Conservation (phyloP, 179 eudicot genomes). For the Amaranthus tricolor region DNA sequence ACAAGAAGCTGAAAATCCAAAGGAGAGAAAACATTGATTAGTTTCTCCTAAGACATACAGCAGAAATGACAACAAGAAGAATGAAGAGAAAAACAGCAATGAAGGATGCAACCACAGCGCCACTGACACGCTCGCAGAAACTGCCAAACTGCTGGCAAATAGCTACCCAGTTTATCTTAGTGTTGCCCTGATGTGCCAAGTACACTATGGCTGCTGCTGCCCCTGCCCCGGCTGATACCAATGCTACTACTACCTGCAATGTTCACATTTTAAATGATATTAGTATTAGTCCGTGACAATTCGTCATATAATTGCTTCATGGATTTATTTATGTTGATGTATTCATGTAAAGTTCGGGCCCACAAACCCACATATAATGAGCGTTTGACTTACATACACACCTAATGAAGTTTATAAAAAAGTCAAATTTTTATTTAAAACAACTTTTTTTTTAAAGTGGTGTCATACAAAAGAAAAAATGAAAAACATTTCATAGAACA, state of each 20-base stretch:
- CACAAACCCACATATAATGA: too few relatives aligned
- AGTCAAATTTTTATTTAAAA: too few relatives aligned
- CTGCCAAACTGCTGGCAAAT: conserved; percentile 86
- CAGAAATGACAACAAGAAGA: conserved; percentile 61
- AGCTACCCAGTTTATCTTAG: conserved; percentile 72
- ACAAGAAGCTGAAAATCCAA: too few relatives aligned
- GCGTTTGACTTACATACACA: too few relatives aligned
- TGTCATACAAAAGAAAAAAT: too few relatives aligned
- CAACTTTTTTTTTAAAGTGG: too few relatives aligned
- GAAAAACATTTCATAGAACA: too few relatives aligned
- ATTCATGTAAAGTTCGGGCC: too few relatives aligned
- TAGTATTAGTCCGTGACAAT: neutral
- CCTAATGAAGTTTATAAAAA: too few relatives aligned
- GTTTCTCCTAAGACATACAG: conserved; percentile 51
- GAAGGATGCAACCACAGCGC: conserved; percentile 97
- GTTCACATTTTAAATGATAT: neutral
- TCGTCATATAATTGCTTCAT: too few relatives aligned
- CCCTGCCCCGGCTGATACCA: conserved; percentile 66
- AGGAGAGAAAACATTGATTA: conserved; percentile 24
- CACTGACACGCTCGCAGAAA: conserved; percentile 78
- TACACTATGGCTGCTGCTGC: conserved; percentile 93
- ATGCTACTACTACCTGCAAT: conserved; percentile 49
- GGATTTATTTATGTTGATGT: too few relatives aligned
- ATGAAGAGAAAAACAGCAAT: conserved; percentile 59
- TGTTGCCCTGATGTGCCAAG: conserved; percentile 85